Evolutionary conservation across 2,329 filamentous ascomycete genomes (phyloP).

Genomic region (Fusarium anthophilum): DNA sequence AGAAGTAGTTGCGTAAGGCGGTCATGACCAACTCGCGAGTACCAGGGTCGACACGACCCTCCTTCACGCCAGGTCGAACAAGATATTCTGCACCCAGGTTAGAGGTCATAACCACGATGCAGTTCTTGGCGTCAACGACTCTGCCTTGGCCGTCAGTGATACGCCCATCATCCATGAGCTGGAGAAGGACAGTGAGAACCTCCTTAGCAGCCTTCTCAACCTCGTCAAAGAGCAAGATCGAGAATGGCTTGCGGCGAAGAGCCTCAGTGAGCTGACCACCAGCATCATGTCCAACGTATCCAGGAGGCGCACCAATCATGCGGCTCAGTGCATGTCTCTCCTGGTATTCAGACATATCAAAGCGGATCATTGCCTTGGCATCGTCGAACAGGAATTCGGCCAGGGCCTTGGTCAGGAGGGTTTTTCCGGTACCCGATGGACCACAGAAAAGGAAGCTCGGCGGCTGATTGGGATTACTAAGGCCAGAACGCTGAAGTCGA

Average conservation of each 20-base stretch:
- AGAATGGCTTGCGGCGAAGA: conserved; percentile 93
- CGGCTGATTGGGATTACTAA: conserved; percentile 94
- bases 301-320: conserved; percentile 97
- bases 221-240: conserved; percentile 96
- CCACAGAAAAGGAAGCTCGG: conserved; percentile 99
- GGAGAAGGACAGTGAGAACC: conserved; percentile 93
- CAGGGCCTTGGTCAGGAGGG: conserved; percentile 92
- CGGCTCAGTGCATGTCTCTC: conserved; percentile 94
- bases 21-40: conserved; percentile 92
- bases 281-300: conserved; percentile 95
- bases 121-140: conserved; percentile 94
- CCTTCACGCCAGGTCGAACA: conserved; percentile 77
- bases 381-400: conserved; percentile 99
- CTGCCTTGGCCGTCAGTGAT: conserved; percentile 98
- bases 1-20: conserved; percentile 92
- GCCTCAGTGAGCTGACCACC: conserved; percentile 96
- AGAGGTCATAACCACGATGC: conserved; percentile 99
- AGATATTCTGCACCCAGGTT: conserved; percentile 96
- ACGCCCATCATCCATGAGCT: conserved; percentile 98
- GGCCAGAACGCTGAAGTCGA: conserved; percentile 90
- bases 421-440: conserved; percentile 98
- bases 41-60: conserved; percentile 85
- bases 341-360: conserved; percentile 99
- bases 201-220: conserved; percentile 99
- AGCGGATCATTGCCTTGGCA: conserved; percentile 95